Evolutionary conservation across 768 basidiomycete species (phyloP).

Genomic region (Boletus rufocinnamomeus): DNA sequence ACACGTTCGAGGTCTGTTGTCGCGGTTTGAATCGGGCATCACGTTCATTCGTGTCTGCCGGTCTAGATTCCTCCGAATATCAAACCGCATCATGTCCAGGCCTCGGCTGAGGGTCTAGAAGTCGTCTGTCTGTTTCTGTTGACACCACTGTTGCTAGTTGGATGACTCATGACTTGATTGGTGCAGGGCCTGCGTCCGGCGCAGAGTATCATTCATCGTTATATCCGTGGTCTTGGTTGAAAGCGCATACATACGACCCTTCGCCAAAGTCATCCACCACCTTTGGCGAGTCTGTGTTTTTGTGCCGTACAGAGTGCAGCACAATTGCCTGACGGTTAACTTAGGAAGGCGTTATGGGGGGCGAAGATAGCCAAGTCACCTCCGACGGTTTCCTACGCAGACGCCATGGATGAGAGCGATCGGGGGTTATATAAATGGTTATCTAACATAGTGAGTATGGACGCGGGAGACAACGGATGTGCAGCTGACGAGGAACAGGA

Average conservation of each 20-base stretch:
- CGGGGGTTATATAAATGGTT: constrained; percentile 80
- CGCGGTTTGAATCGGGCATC: not conserved
- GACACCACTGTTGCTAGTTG: not conserved
- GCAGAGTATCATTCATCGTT: constrained; percentile 69
- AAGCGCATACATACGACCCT: constrained; percentile 79
- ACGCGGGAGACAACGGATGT: not conserved
- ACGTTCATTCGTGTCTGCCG: constrained; percentile 6
- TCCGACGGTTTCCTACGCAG: constrained; percentile 71
- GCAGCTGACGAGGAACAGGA: constrained; percentile 50
- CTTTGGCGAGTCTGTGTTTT: constrained; percentile 46
- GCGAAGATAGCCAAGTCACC: constrained; percentile 71
- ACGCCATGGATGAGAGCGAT: constrained; percentile 68
- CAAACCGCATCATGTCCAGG: constrained; percentile 57
- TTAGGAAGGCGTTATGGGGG: constrained; percentile 78
- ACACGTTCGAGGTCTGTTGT: constrained; percentile 72
- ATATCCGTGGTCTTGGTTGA: constrained; percentile 89
- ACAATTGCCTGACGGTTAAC: not conserved
- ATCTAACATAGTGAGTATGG: constrained; percentile 64
- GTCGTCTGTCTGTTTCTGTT: constrained; percentile 62
- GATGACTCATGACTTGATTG: not conserved
- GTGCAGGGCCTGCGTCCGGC: constrained; percentile 25
- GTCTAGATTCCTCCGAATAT: constrained; percentile 76
- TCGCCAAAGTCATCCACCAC: constrained; percentile 33
- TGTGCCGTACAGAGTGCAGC: not conserved
- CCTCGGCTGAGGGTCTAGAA: constrained; percentile 63